Base-by-base conservation (phyloP, 2,329 filamentous ascomycete species). In the Ampelomyces quisqualis region DNA sequence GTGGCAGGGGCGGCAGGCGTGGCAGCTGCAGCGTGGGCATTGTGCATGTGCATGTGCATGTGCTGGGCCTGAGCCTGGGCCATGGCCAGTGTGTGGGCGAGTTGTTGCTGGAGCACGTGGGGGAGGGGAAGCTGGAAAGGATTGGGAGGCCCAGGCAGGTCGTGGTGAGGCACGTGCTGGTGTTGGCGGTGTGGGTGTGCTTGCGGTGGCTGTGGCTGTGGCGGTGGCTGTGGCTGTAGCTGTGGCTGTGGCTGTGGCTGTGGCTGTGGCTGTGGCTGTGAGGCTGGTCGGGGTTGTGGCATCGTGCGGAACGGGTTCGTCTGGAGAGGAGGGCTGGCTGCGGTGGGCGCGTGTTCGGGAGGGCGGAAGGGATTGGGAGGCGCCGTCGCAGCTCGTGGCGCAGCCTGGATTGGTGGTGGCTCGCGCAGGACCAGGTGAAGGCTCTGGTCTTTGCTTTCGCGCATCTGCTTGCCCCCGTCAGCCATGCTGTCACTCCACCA, bases 391-490 rank as follows among this genome's bases (percentile, higher is more conserved):
- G 60, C 54, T 24, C 56, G 57, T 5, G 58, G 55, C 10, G 49
- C 48, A 23, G 62, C 43, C 38, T 31, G 29, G n/a, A n/a, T 26
- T 1, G 49, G 26, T n/a, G 51, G 55, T 2, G 61, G 54, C 43
- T 70, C 67, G 24, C 66, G 58, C 11, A 70, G 57, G 26, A 70
- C 68, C 10, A 70, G 49, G 40, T 70, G 68, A 11, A 70, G 55
- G 50, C 55, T 68, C 37, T 69, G 66, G 35, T 64, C 60, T 34
- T 45, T 60, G 40, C 54, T 62, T n/a, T 62, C 58, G 37, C 59
- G 59, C 24, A 70, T 59, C 65, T 70, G 42, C 17, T 21, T 11
- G 24, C 41, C 29, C n/a, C 42, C 11, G 46, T 65, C 37, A 53
- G 51, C 40, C 29, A 19, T 9, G 8, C 15, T 31, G 17, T n/a